These are phyloP conservation scores for Neurospora tetrasperma DNA, from an alignment of 495 filamentous ascomycete genomes.

Conservation along the genomic window DNA sequence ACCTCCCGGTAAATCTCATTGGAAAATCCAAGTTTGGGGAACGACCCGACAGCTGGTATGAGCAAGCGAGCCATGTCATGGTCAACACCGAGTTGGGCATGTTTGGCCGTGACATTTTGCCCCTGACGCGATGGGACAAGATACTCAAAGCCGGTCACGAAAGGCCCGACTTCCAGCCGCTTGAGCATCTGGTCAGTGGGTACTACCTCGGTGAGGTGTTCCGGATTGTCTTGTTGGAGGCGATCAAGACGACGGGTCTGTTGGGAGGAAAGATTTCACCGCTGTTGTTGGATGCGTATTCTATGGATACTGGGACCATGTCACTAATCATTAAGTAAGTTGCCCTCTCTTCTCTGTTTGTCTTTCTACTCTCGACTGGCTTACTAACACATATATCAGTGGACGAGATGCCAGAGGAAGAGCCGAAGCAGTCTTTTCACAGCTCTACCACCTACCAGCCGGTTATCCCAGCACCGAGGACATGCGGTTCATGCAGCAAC, in stretches of 20 bases:
- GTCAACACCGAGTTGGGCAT: conserved; percentile 85
- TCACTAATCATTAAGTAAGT: conserved; percentile 50
- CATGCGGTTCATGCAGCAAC: conserved; percentile 40
- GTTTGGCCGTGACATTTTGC: conserved; percentile 58
- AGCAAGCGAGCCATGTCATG: conserved; percentile 46
- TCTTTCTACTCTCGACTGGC: neutral
- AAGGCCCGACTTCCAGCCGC: conserved; percentile 71
- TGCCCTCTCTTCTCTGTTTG: neutral
- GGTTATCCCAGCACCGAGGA: conserved; percentile 34
- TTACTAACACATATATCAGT: neutral
- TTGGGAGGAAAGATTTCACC: conserved; percentile 48
- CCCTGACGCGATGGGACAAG: conserved; percentile 65
- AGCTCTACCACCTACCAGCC: neutral
- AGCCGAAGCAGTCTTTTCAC: neutral
- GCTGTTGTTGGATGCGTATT: conserved; percentile 41
- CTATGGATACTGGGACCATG: conserved; percentile 50
- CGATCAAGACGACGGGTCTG: conserved; percentile 41
- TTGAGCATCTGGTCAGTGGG: conserved; percentile 75
- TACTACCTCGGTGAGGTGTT: conserved; percentile 78
- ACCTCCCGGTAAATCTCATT: conserved; percentile 45
- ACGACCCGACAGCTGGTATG: conserved; percentile 45
- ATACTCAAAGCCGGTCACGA: conserved; percentile 52
- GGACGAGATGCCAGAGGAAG: neutral
- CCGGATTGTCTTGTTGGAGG: conserved; percentile 57
- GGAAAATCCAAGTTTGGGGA: conserved; percentile 38